Percentiles rank a stretch among this genome's conserved stretches.
Evolutionary conservation across 23 red algal species (phyloP).

Genomic region (Gracilaria caudata): DNA sequence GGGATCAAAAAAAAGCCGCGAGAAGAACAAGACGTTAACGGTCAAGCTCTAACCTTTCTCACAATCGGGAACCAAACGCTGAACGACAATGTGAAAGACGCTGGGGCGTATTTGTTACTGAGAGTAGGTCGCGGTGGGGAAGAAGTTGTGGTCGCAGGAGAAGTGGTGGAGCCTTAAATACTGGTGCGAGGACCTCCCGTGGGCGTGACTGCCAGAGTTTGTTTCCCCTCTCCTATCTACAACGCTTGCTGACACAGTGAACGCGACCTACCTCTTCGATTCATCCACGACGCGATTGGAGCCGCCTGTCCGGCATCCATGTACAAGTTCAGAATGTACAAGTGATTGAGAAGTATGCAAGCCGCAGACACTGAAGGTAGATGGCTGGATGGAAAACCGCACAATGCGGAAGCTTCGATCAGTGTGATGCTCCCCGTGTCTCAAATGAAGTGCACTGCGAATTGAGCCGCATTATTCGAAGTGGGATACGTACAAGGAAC

Average conservation of each 20-base stretch:
- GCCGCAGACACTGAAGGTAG: background rate
- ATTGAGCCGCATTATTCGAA: background rate
- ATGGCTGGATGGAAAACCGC: too few relatives aligned
- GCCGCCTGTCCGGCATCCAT: background rate
- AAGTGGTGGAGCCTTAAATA: background rate
- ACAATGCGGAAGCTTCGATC: too few relatives aligned
- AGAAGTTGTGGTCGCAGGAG: background rate
- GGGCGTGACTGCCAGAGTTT: background rate
- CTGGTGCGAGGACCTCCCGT: background rate
- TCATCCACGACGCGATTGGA: conserved; percentile 10
- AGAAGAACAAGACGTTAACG: too few relatives aligned
- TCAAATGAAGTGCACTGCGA: background rate
- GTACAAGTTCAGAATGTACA: background rate
- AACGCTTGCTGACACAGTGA: conserved; percentile 6
- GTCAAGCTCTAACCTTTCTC: background rate
- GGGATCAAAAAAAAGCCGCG: background rate
- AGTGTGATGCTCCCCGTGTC: background rate
- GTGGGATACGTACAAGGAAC: background rate
- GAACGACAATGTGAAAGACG: background rate
- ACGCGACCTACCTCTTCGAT: background rate
- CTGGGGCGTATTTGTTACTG: background rate
- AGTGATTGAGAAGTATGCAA: background rate
- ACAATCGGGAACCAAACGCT: background rate
- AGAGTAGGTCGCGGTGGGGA: background rate
- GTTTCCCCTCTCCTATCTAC: background rate